phyloP scores from a whole-genome alignment of 2,329 filamentous ascomycete species.

The Fusarium tjaetaba region DNA sequence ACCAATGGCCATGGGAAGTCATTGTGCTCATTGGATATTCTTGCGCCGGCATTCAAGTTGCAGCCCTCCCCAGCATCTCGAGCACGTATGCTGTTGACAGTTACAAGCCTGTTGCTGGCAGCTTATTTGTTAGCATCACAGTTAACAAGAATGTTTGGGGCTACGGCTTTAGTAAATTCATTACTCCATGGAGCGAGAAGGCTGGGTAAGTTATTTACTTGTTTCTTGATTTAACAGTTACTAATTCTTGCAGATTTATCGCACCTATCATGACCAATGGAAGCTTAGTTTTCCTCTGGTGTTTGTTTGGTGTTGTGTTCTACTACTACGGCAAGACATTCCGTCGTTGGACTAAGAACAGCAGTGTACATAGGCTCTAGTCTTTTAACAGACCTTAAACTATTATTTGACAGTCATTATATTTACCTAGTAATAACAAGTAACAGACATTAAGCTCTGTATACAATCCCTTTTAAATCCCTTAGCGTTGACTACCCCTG shows the following conservation, averaged over 20 bases:
- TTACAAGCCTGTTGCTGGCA: neutral
- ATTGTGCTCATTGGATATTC: neutral
- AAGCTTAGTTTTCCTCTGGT: neutral
- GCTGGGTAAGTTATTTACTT: neutral
- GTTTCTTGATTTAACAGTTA: accelerated
- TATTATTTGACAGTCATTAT: neutral
- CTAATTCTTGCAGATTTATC: neutral
- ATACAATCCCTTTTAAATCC: no score
- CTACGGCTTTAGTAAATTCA: neutral
- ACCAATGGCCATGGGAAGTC: neutral
- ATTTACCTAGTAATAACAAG: neutral
- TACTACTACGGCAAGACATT: conserved; percentile 1
- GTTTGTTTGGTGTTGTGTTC: neutral
- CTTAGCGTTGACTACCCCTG: no score
- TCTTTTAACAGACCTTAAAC: accelerated
- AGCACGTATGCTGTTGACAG: neutral
- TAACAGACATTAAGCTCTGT: no score
- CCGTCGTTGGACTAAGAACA: neutral
- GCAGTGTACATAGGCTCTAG: neutral
- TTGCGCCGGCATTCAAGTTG: neutral
- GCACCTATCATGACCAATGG: neutral
- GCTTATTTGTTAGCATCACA: neutral
- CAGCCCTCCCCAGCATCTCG: neutral
- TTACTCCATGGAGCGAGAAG: neutral
- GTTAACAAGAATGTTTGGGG: neutral